Percentiles rank a stretch among this genome's conserved stretches.
These are phyloP conservation scores for Malassezia yamatoensis DNA, from an alignment of 1,284 basidiomycete species.

Conservation along the genomic window DNA sequence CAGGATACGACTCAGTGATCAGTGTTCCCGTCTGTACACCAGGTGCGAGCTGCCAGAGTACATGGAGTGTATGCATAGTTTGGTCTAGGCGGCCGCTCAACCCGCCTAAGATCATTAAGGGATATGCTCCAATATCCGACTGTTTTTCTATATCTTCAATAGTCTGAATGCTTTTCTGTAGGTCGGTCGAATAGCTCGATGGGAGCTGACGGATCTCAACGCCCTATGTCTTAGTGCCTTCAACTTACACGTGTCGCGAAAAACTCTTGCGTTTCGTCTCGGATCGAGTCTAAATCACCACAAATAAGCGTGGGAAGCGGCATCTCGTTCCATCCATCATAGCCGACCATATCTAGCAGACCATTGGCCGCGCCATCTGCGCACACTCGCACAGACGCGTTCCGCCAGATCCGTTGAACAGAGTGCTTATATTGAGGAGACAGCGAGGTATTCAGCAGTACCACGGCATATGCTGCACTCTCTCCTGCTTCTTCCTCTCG, in stretches of 20 bases:
- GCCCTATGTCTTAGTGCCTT: slow-evolving; percentile 53
- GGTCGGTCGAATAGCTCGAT: slow-evolving; percentile 77
- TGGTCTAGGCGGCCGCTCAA: slow-evolving; percentile 85
- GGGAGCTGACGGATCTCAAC: slow-evolving; percentile 61
- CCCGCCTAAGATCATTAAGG: slow-evolving; percentile 72
- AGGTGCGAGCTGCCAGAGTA: slow-evolving; percentile 62
- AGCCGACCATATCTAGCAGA: slow-evolving; percentile 58
- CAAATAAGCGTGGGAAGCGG: slow-evolving; percentile 66
- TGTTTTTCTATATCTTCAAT: slow-evolving; percentile 54
- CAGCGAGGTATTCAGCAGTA: slow-evolving; percentile 19
- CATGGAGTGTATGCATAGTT: slow-evolving; percentile 77
- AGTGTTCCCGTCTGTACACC: slow-evolving; percentile 45
- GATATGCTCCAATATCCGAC: slow-evolving; percentile 4
- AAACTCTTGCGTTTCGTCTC: slow-evolving; percentile 60
- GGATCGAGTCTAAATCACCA: slow-evolving; percentile 80
- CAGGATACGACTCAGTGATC: slow-evolving; percentile 20
- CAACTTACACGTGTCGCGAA: slow-evolving; percentile 51
- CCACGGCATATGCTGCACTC: slow-evolving; percentile 7
- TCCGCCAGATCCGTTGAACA: slow-evolving; percentile 11
- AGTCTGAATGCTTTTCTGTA: slow-evolving; percentile 76
- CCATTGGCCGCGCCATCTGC: slow-evolving; percentile 90
- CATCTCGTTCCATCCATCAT: slow-evolving; percentile 18
- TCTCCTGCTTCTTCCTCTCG: background rate
- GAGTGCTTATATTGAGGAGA: background rate
- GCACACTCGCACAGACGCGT: slow-evolving; percentile 52